Base-by-base conservation (phyloP, 495 filamentous ascomycete genomes). In the Aspergillus indologenus region DNA sequence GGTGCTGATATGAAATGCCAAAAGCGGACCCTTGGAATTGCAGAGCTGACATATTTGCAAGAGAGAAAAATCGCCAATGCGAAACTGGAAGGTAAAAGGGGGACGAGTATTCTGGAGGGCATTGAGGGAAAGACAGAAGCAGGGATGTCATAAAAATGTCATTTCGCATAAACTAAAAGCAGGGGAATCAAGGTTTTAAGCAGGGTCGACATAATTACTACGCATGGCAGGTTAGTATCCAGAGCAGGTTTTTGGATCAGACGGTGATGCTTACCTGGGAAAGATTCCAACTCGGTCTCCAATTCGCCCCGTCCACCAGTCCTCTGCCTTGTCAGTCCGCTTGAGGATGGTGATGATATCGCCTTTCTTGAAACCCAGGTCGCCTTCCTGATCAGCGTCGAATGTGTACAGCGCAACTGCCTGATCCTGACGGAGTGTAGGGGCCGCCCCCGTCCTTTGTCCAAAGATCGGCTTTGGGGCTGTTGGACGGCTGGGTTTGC, bases 261-360 rank as follows among this genome's bases (percentile, higher is more conserved):
- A 22, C 9, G n/a, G 23, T 45, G 42, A 14, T 52, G 9, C 75
- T 67, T 74, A 79, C 77, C 73, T 76, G 44, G 85, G 85, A 67
- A 88, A 88, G 45, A 87, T 85, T 53, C 85, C 85, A 23, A 84
- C 83, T 18, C 84, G 75, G 63, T 81, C 80, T 17, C 85, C 86
- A 54, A 89, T 83, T 53, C 80, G 77, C 24, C 86, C 86, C 31
- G 86, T 89, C 77, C 77, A 90, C 92, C 92, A 97, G 84, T 93
- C 95, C 71, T 96, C 92, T 11, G 85, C 87, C 59, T 88, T 88
- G 0, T 98, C 90, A n/a, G 94, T 97, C 69, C 90, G 88, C 77
- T 98, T 98, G 19, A 93, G 73, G 56, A 98, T 94, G n/a, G 92
- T 97, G 62, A 98, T 96, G 51, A 98, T 75, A 34, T 98, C 94